phyloP scores from a whole-genome alignment of 2,329 filamentous ascomycete species.

The Teratosphaeria gauchensis region DNA sequence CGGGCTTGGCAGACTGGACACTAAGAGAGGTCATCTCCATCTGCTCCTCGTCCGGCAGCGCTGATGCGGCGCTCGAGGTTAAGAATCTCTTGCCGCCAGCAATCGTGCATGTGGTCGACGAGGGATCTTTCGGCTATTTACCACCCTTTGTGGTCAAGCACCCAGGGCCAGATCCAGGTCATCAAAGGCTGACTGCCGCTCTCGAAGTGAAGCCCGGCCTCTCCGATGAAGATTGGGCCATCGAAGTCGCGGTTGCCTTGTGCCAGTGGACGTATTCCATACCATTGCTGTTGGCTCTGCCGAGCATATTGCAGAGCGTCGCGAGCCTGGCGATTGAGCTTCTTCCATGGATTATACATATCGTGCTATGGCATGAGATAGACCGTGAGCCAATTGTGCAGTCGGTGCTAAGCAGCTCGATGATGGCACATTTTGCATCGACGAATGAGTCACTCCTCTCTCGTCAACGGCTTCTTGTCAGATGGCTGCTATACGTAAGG shows the following conservation, averaged over 20 bases:
- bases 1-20: conserved; percentile 36
- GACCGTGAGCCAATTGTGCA: conserved; percentile 52
- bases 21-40: conserved; percentile 16
- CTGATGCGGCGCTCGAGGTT: conserved; percentile 19
- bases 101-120: conserved; percentile 14
- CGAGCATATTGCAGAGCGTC: conserved; percentile 55
- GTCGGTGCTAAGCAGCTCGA: conserved; percentile 53
- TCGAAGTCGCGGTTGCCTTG: conserved; percentile 13
- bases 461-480: conserved; percentile 64
- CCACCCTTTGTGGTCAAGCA: conserved; percentile 7
- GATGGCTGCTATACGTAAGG: conserved; percentile 77
- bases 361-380: conserved; percentile 63
- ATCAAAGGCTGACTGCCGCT: conserved; percentile 9
- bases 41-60: conserved; percentile 10
- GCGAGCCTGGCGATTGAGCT: conserved; percentile 61
- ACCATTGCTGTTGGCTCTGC: conserved; percentile 59
- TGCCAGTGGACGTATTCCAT: conserved; percentile 51
- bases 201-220: conserved; percentile 6
- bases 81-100: conserved; percentile 18
- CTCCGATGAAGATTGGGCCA: conserved; percentile 17
- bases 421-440: conserved; percentile 54
- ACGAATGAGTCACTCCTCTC: conserved; percentile 36
- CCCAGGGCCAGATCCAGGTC: background rate
- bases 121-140: conserved; percentile 18
- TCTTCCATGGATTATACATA: conserved; percentile 68